Base-by-base conservation (phyloP, 2,329 filamentous ascomycete genomes). In the Leptosphaerulina australis region DNA sequence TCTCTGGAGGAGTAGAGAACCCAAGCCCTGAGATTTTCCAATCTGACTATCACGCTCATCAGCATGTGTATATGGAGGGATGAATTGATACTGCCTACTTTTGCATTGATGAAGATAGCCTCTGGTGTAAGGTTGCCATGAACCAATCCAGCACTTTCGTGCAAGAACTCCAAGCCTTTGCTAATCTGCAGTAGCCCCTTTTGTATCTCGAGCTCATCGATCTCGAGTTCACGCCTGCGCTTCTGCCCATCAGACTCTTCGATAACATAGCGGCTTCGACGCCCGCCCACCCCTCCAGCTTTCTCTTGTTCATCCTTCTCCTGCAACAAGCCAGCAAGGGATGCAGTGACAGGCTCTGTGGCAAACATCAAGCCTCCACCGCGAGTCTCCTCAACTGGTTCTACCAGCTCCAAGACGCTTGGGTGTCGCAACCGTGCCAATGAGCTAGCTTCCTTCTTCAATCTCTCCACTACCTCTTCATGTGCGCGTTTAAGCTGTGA, bases 11-110 rank as follows among this genome's bases (percentile, higher is more conserved):
- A 35, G 89, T 89, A 69, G 88, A 90, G 72, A 97, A 99, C 0
- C 88, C 85, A 29, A 99, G 81, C n/a, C 93, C 94, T 62, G 91
- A 93, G 54, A 99, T 90, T 72, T 99, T 99, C 94, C 94, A 99
- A 73, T 99, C 94, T 37, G 90, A 96, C 87, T 90, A 65, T 65
- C 55, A 50, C 55, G 14, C 41, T 11, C 36, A 68, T 73, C 58
- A 74, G 72, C 45, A 61, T 50, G 28, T 31, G 22, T 47, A 35
- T 45, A 21, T 7, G 40, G 37, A 26, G 39, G 36, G 43, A 25
- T 29, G 44, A 48, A 43, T 55, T 55, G 46, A 30, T 48, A 51
- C 67, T 67, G 55, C 81, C 55, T 76, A 84, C 87, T 83, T 99
- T 99, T 30, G 90, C 85, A 75, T 99, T 99, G 73, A 99, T 85